Percentiles rank a stretch among this genome's conserved stretches.
These are phyloP conservation scores for Monosporascus sp. DNA, from an alignment of 2,329 filamentous ascomycete genomes.

Conservation along the genomic window DNA sequence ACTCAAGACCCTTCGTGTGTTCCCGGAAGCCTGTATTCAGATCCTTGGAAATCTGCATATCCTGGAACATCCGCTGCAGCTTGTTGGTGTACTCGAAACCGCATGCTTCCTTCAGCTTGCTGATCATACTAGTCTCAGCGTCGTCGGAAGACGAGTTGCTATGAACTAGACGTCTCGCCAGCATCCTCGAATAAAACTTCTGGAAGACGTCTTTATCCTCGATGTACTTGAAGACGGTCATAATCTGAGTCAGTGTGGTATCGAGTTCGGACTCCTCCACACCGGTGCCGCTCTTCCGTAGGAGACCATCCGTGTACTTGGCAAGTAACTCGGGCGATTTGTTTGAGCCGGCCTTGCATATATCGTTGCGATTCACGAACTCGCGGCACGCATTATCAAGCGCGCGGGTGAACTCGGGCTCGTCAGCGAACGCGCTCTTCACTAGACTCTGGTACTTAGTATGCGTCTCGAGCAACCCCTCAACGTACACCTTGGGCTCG, in stretches of 20 bases:
- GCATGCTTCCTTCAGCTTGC: conserved; percentile 96
- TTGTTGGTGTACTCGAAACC: conserved; percentile 99
- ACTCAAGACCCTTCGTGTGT: conserved; percentile 59
- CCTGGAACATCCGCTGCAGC: conserved; percentile 98
- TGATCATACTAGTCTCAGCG: conserved; percentile 98
- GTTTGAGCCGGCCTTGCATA: conserved; percentile 89
- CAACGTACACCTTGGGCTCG: conserved; percentile 95
- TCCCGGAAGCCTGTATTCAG: conserved; percentile 86
- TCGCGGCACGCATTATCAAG: conserved; percentile 96
- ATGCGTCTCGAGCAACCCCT: conserved; percentile 90
- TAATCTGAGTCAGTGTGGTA: conserved; percentile 81
- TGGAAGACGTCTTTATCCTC: conserved; percentile 99
- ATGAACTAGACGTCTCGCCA: conserved; percentile 90
- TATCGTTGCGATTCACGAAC: conserved; percentile 95
- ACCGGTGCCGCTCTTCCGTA: conserved; percentile 89
- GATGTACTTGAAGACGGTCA: conserved; percentile 99
- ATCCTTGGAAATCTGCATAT: conserved; percentile 98
- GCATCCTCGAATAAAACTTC: conserved; percentile 97
- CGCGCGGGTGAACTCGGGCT: conserved; percentile 93
- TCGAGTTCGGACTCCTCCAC: conserved; percentile 93
- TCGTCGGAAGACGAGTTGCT: conserved; percentile 94
- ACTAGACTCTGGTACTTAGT: conserved; percentile 89
- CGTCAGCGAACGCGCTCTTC: conserved; percentile 86
- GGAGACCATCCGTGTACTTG: conserved; percentile 87
- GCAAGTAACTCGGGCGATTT: conserved; percentile 92